Conservation (phyloP, 768 basidiomycete species). For the Phylloporus sp. region DNA sequence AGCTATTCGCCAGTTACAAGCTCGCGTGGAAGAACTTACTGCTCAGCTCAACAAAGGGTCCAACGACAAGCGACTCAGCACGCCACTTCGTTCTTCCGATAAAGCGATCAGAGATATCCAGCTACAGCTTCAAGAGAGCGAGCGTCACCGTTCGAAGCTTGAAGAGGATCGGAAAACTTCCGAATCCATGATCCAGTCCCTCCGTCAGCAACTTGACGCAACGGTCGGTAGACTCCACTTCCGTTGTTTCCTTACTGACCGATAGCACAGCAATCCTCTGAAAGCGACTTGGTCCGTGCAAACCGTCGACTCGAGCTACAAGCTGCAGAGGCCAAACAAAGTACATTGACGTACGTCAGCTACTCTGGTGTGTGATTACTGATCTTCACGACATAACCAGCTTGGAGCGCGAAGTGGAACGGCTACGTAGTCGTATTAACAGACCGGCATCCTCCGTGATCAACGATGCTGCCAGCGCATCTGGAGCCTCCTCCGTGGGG, state of each 20-base stretch:
- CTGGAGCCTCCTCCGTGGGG: constrained; percentile 24
- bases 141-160: constrained; percentile 54
- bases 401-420: constrained; percentile 64
- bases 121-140: constrained; percentile 53
- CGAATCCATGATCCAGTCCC: constrained; percentile 50
- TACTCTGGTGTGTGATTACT: not conserved
- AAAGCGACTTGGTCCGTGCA: constrained; percentile 59
- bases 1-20: constrained; percentile 57
- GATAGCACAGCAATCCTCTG: constrained; percentile 57
- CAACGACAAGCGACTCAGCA: constrained; percentile 37
- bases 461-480: constrained; percentile 18
- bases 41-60: constrained; percentile 38
- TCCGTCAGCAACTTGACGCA: constrained; percentile 57
- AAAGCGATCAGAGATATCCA: constrained; percentile 49
- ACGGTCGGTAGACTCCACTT: constrained; percentile 42
- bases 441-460: constrained; percentile 44
- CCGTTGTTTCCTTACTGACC: not conserved
- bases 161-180: constrained; percentile 63
- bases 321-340: constrained; percentile 67
- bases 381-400: constrained; percentile 28
- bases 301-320: constrained; percentile 77
- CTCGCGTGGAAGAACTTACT: constrained; percentile 66
- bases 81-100: constrained; percentile 38
- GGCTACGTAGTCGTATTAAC: constrained; percentile 59
- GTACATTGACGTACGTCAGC: constrained; percentile 53